phyloP scores from a whole-genome alignment of 2,329 filamentous ascomycete species.

The Hortaea werneckii region DNA sequence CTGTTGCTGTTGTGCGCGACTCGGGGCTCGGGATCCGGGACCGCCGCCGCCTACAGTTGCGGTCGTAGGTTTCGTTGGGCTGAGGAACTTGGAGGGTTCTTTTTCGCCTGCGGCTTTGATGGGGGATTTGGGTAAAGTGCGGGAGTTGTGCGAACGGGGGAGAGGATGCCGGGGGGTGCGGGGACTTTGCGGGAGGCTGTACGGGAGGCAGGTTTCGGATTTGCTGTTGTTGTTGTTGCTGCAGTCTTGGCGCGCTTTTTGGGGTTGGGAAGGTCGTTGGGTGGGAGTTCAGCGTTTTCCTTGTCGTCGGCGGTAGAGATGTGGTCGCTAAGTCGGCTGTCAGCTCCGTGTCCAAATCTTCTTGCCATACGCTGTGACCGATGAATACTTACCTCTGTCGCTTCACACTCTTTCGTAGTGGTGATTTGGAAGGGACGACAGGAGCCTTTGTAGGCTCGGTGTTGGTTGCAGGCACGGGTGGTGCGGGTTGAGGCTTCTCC shows the following conservation, averaged over 20 bases:
- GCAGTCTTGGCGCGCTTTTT: conserved; percentile 51
- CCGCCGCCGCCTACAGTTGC: conserved; percentile 7
- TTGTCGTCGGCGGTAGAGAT: conserved; percentile 45
- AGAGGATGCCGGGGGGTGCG: conserved; percentile 46
- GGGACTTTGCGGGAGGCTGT: conserved; percentile 24
- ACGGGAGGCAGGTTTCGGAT: conserved; percentile 23
- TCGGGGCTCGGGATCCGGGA: conserved; percentile 41
- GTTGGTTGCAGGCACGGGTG: conserved; percentile 10
- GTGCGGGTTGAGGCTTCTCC: conserved; percentile 15
- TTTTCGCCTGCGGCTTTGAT: conserved; percentile 33
- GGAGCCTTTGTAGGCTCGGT: conserved; percentile 5
- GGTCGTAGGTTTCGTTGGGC: conserved; percentile 32
- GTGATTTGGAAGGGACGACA: conserved; percentile 1
- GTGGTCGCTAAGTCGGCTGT: conserved; percentile 44
- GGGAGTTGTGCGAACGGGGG: conserved; percentile 72
- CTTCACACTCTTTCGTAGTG: conserved; percentile 17
- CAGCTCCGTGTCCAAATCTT: too few relatives aligned
- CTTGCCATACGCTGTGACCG: conserved; percentile 13
- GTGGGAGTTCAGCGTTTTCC: conserved; percentile 68
- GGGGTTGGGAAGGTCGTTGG: conserved; percentile 49
- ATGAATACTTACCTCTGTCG: conserved; percentile 25
- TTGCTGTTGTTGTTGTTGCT: conserved; percentile 16
- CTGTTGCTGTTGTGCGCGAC: conserved; percentile 53
- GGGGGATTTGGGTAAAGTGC: conserved; percentile 51
- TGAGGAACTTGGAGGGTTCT: conserved; percentile 50